phyloP scores from a whole-genome alignment of 768 basidiomycete genomes.

The Crepidotus variabilis region DNA sequence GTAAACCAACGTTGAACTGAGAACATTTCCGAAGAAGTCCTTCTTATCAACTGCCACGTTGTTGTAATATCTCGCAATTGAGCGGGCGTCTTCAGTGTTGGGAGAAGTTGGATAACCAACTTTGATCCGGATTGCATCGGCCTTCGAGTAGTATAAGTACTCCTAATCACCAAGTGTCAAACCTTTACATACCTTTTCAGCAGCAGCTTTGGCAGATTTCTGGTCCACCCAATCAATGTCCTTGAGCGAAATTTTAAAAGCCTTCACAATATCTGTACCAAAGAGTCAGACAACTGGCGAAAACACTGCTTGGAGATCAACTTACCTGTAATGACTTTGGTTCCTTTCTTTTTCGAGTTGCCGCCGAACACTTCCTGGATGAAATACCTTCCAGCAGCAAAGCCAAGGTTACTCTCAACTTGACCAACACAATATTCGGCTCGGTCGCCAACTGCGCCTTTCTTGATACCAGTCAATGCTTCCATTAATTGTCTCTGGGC shows the following conservation, averaged over 20 bases:
- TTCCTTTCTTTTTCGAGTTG: conserved; percentile 75
- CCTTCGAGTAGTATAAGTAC: conserved; percentile 36
- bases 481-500: conserved; percentile 69
- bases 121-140: conserved; percentile 80
- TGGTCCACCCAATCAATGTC: conserved; percentile 91
- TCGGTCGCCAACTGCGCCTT: conserved; percentile 80
- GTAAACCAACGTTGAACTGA: conserved; percentile 48
- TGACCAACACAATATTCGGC: conserved; percentile 76
- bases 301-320: neutral
- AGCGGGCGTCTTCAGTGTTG: conserved; percentile 65
- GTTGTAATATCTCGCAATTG: conserved; percentile 72
- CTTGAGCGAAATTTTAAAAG: conserved; percentile 77
- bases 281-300: neutral
- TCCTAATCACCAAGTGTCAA: neutral
- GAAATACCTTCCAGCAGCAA: conserved; percentile 85
- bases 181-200: conserved; percentile 60
- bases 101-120: conserved; percentile 92
- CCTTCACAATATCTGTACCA: conserved; percentile 63
- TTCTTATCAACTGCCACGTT: conserved; percentile 59
- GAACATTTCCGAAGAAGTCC: conserved; percentile 83
- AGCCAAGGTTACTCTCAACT: conserved; percentile 78
- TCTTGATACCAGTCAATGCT: conserved; percentile 77
- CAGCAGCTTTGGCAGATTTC: conserved; percentile 74
- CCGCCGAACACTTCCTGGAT: conserved; percentile 80
- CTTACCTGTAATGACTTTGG: conserved; percentile 74